A percentile compares a stretch with the other conserved stretches of the same genome.
Evolutionary conservation across 2,329 filamentous ascomycete genomes (phyloP).

Genomic region (Diaporthe sp.): DNA sequence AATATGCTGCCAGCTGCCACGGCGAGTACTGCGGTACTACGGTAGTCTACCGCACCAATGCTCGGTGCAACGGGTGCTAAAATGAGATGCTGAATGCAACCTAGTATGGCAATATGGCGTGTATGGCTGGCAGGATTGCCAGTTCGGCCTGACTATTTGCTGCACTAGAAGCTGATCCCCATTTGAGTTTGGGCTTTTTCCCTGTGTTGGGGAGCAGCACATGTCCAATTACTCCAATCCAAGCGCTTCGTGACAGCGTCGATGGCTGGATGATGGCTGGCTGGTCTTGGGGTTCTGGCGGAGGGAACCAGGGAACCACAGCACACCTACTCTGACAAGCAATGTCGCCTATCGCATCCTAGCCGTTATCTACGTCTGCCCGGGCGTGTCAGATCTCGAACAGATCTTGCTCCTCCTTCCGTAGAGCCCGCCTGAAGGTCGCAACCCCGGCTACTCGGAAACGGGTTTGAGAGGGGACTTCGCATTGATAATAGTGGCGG

Average conservation of each 20-base stretch:
- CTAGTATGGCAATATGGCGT: no score
- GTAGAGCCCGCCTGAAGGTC: conserved; percentile 5
- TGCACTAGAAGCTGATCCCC: conserved; percentile 26
- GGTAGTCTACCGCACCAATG: background rate
- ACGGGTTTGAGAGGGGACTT: conserved; percentile 13
- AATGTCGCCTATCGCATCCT: conserved; percentile 19
- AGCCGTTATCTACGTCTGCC: conserved; percentile 20
- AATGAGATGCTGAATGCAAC: conserved; percentile 8
- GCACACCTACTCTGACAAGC: background rate
- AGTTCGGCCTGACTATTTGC: conserved; percentile 17
- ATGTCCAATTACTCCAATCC: background rate
- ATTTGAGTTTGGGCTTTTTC: conserved; percentile 11
- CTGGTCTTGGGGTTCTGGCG: background rate
- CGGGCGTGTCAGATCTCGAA: conserved; percentile 36
- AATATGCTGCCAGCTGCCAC: background rate
- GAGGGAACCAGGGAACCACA: background rate
- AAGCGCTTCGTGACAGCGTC: background rate
- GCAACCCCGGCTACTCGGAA: conserved; percentile 14
- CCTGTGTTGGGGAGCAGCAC: conserved; percentile 2
- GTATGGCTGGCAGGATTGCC: no score
- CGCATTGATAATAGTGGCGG: conserved; percentile 24
- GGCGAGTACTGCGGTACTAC: background rate
- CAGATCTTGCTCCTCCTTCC: conserved; percentile 2
- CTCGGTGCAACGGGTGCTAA: conserved; percentile 7
- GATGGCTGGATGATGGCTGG: background rate